These are phyloP conservation scores for Diaporthe vaccinii DNA, from an alignment of 2,329 filamentous ascomycete species.

Conservation along the genomic window DNA sequence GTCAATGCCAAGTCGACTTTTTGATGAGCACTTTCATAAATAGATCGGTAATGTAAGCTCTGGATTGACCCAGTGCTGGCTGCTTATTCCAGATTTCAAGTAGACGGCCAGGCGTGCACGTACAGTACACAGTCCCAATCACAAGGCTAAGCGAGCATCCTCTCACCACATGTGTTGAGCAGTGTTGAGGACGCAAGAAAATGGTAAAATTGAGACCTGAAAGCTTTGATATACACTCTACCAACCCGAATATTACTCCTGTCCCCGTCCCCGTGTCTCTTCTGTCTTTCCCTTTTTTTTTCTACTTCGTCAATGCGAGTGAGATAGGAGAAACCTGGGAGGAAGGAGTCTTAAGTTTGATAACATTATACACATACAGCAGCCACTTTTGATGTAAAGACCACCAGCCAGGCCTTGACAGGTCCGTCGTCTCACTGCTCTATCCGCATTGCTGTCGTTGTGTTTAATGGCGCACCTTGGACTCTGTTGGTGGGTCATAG, in stretches of 20 bases:
- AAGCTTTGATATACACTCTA: slow-evolving; percentile 59
- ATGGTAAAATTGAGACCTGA: slow-evolving; percentile 44
- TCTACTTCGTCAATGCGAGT: slow-evolving; percentile 41
- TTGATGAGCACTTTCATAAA: slow-evolving; percentile 20
- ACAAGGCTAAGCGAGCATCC: slow-evolving; percentile 9
- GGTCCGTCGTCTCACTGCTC: slow-evolving; percentile 30
- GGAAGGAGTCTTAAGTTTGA: slow-evolving; percentile 42
- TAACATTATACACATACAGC: slow-evolving; percentile 50
- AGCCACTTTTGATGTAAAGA: slow-evolving; percentile 18
- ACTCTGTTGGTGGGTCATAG: slow-evolving; percentile 81
- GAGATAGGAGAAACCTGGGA: slow-evolving; percentile 38
- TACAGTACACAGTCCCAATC: not conserved
- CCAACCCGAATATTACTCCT: slow-evolving; percentile 50
- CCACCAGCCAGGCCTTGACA: slow-evolving; percentile 25
- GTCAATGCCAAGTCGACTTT: slow-evolving; percentile 16
- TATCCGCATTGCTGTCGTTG: slow-evolving; percentile 31
- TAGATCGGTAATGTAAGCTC: slow-evolving; percentile 1
- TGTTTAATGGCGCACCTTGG: slow-evolving; percentile 61
- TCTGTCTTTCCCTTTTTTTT: slow-evolving; percentile 22
- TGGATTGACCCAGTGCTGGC: not conserved
- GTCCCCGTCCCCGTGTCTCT: slow-evolving; percentile 33
- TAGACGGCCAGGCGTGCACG: slow-evolving; percentile 1
- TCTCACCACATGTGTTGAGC: slow-evolving; percentile 16
- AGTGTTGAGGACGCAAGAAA: slow-evolving; percentile 36
- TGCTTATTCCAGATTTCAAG: not conserved